Percentiles rank a stretch among this genome's conserved stretches.
Evolutionary conservation across 305 asterid genomes (phyloP).

Genomic region (Ruellia speciosa): DNA sequence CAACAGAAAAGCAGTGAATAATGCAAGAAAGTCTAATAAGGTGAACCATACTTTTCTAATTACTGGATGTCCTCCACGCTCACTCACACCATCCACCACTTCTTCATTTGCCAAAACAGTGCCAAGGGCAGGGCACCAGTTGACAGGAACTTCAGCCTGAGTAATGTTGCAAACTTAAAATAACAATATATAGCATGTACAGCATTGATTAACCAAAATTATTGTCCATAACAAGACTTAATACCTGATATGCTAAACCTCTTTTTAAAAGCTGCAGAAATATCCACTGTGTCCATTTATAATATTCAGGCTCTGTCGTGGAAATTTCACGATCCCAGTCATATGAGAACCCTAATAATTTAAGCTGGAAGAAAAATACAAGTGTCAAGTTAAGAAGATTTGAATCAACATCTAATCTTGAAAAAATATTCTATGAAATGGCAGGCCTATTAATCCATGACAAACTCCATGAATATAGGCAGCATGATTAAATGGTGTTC

Average conservation of each 20-base stretch:
- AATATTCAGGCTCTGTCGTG: conserved; percentile 89
- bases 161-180: conserved; percentile 16
- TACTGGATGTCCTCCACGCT: conserved; percentile 98
- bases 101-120: conserved; percentile 97
- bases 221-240: conserved; percentile 6
- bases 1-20: conserved; percentile 13
- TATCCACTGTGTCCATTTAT: conserved; percentile 98
- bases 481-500: conserved; percentile 3
- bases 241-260: conserved; percentile 92
- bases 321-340: conserved; percentile 98
- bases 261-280: conserved; percentile 87
- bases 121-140: conserved; percentile 99
- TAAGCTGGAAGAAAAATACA: conserved; percentile 52
- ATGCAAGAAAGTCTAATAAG: conserved; percentile 12
- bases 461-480: conserved; percentile 10
- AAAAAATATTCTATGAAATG: background rate
- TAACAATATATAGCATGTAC: conserved; percentile 13
- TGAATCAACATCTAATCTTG: conserved; percentile 1
- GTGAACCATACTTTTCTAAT: conserved; percentile 60
- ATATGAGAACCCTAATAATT: conserved; percentile 83
- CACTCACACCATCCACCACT: conserved; percentile 92
- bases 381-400: conserved; percentile 27
- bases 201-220: conserved; percentile 7
- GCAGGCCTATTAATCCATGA: background rate
- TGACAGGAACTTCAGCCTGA: conserved; percentile 97